Percentiles rank a stretch among this genome's conserved stretches.
Conservation (phyloP, 192 early-diverging fungal genomes). For the Podila verticillata region DNA sequence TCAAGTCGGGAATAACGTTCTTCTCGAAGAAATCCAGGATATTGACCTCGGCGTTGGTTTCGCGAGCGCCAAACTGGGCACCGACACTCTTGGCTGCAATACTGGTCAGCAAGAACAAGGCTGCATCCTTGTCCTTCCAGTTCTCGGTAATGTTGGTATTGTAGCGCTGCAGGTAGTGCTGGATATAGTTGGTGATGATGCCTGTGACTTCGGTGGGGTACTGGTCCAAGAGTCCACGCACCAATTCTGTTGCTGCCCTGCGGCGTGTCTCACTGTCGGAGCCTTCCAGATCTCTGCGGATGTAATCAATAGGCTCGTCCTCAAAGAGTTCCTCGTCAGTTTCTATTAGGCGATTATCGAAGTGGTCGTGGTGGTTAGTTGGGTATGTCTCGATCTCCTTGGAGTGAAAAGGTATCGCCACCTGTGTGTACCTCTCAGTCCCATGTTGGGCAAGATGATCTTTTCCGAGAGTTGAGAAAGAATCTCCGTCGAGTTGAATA, state of each 20-base stretch:
- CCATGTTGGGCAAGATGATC: conserved; percentile 93
- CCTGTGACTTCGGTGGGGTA: conserved; percentile 87
- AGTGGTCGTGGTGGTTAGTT: neutral
- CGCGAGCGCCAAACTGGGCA: conserved; percentile 83
- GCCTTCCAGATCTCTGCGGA: conserved; percentile 92
- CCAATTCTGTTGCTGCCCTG: conserved; percentile 89
- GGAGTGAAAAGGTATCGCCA: neutral
- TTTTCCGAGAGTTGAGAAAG: conserved; percentile 88
- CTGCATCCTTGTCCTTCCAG: conserved; percentile 97
- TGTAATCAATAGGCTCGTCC: conserved; percentile 96
- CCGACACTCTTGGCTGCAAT: conserved; percentile 85
- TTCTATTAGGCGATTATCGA: conserved; percentile 35
- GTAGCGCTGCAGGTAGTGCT: conserved; percentile 77
- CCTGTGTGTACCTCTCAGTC: conserved; percentile 65
- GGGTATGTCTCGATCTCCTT: neutral
- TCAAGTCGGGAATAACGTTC: conserved; percentile 88
- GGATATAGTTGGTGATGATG: conserved; percentile 83
- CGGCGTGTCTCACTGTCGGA: conserved; percentile 93
- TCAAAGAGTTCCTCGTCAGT: conserved; percentile 95
- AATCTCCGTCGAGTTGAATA: conserved; percentile 80
- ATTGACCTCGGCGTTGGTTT: conserved; percentile 85
- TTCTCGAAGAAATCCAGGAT: conserved; percentile 84
- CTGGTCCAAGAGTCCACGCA: conserved; percentile 90
- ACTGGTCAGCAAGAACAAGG: conserved; percentile 91
- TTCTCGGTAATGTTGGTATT: conserved; percentile 69